Conservation (phyloP, 352 stramenopile species). For the Globisporangium apiculatum region DNA sequence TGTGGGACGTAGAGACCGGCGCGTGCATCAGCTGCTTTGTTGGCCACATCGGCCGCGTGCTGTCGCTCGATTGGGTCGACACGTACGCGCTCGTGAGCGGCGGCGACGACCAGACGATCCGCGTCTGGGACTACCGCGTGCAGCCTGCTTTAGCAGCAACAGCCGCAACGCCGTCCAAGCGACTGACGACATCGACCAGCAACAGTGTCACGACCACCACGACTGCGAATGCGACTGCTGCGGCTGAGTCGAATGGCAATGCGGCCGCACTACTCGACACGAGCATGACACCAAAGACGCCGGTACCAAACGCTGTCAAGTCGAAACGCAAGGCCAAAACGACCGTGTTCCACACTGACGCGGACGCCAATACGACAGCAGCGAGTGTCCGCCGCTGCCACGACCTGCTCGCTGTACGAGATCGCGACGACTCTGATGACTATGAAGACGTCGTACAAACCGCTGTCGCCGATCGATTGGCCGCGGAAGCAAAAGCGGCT, state of each 20-base stretch:
- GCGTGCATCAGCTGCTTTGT: conserved; percentile 26
- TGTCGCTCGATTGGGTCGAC: conserved; percentile 51
- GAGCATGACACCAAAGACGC: conserved; percentile 12
- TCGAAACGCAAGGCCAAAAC: conserved; percentile 14
- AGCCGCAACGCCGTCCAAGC: background rate
- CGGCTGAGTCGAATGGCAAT: background rate
- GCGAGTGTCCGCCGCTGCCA: conserved; percentile 19
- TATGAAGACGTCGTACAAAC: background rate
- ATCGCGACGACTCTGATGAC: background rate
- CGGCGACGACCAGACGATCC: conserved; percentile 64
- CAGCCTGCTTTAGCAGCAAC: conserved; percentile 7
- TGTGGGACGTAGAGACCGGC: conserved; percentile 34
- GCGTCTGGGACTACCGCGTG: conserved; percentile 44
- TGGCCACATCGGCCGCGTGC: conserved; percentile 41
- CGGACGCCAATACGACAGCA: conserved; percentile 4
- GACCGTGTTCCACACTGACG: conserved; percentile 22
- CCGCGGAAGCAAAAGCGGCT: conserved; percentile 19
- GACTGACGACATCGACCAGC: too few species aligned
- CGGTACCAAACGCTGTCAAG: conserved; percentile 4
- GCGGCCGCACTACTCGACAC: background rate
- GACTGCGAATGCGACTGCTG: background rate
- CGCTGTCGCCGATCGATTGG: background rate
- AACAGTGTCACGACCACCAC: background rate
- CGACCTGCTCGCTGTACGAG: conserved; percentile 1
- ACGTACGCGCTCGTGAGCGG: conserved; percentile 37